Evolutionary conservation across 257 asterid species (phyloP).

Genomic region (Solanum habrochaites): DNA sequence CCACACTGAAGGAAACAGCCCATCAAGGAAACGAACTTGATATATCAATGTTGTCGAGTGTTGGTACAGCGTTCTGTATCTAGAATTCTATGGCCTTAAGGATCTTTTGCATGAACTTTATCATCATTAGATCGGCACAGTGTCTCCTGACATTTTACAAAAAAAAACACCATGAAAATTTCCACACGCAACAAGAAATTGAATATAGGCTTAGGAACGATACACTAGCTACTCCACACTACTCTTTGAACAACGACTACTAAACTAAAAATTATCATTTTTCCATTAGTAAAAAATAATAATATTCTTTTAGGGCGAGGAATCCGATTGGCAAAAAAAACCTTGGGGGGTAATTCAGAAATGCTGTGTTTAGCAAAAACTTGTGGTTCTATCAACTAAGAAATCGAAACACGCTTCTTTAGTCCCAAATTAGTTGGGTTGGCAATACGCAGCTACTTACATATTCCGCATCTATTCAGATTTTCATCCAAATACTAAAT

Average conservation of each 20-base stretch:
- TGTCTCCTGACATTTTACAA: neutral
- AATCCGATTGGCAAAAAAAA: neutral
- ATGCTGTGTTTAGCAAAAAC: neutral
- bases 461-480: neutral
- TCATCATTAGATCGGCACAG: neutral
- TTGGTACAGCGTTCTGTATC: neutral
- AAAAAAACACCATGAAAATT: neutral
- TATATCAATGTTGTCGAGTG: neutral
- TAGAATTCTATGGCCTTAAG: neutral
- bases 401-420: neutral
- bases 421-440: neutral
- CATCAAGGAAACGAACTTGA: neutral
- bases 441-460: neutral
- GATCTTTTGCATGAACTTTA: neutral
- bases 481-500: neutral
- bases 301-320: neutral
- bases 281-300: neutral
- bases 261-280: neutral
- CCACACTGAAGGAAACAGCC: neutral
- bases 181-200: neutral
- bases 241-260: neutral
- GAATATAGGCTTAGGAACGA: neutral
- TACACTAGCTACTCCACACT: neutral
- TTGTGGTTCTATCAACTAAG: neutral
- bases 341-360: neutral